Evolutionary conservation across 2,329 filamentous ascomycete genomes (phyloP).

Genomic region (Dothideomycetes sp.): DNA sequence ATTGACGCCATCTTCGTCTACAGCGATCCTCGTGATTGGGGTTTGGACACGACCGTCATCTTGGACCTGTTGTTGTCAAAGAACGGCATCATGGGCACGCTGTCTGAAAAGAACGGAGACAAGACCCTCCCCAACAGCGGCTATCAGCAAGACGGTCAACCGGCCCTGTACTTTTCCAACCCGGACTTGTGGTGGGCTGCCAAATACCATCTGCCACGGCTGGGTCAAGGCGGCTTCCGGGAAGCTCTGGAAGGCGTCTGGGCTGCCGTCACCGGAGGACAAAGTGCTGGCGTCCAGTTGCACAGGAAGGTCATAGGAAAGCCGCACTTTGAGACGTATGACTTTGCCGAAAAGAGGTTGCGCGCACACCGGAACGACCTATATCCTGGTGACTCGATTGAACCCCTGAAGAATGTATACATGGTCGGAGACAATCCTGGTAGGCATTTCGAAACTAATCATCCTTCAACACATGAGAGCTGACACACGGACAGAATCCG

Average conservation of each 20-base stretch:
- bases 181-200: slow-evolving; percentile 85
- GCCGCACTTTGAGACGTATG: slow-evolving; percentile 67
- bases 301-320: slow-evolving; percentile 69
- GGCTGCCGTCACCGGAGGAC: slow-evolving; percentile 57
- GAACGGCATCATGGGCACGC: slow-evolving; percentile 70
- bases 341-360: slow-evolving; percentile 71
- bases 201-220: slow-evolving; percentile 70
- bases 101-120: slow-evolving; percentile 63
- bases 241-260: slow-evolving; percentile 74
- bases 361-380: slow-evolving; percentile 47
- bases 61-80: slow-evolving; percentile 73
- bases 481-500: slow-evolving; percentile 54
- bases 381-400: slow-evolving; percentile 28
- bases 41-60: slow-evolving; percentile 76
- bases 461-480: background rate
- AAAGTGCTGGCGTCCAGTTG: slow-evolving; percentile 39
- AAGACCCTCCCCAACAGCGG: slow-evolving; percentile 57
- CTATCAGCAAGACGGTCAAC: slow-evolving; percentile 77
- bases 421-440: slow-evolving; percentile 68
- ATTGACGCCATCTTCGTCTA: slow-evolving; percentile 89
- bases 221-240: slow-evolving; percentile 87
- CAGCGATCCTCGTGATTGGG: slow-evolving; percentile 96
- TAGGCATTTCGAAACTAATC: slow-evolving; percentile 8
- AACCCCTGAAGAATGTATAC: slow-evolving; percentile 64
- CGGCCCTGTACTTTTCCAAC: slow-evolving; percentile 78